phyloP scores from a whole-genome alignment of 2,329 filamentous ascomycete species.

The Phyllosticta citribraziliensis region DNA sequence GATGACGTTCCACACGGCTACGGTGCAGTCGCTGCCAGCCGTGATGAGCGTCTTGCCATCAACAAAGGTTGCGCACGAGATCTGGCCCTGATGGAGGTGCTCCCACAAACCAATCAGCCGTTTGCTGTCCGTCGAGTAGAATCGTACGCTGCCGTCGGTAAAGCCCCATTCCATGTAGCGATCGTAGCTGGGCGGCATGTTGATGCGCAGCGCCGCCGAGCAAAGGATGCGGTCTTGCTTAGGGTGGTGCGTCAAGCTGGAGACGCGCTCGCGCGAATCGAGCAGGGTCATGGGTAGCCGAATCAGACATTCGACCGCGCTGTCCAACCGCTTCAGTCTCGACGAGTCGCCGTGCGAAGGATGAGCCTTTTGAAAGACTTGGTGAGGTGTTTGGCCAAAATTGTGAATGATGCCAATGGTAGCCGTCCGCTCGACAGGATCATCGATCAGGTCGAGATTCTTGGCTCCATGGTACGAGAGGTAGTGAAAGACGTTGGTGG shows the following conservation, averaged over 20 bases:
- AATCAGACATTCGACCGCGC: conserved; percentile 63
- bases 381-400: conserved; percentile 93
- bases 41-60: conserved; percentile 88
- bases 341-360: conserved; percentile 61
- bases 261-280: conserved; percentile 66
- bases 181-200: conserved; percentile 78
- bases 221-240: conserved; percentile 78
- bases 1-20: conserved; percentile 73
- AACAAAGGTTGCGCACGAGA: conserved; percentile 74
- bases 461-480: conserved; percentile 90
- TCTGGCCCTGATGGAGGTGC: conserved; percentile 83
- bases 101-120: conserved; percentile 83
- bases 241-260: conserved; percentile 65
- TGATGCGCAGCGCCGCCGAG: conserved; percentile 73
- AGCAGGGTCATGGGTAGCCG: conserved; percentile 71
- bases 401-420: conserved; percentile 97
- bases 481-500: conserved; percentile 91
- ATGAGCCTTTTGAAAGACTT: conserved; percentile 79
- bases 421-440: conserved; percentile 75
- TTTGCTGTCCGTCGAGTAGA: conserved; percentile 75
- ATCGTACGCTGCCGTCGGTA: conserved; percentile 82
- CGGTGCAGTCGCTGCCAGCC: conserved; percentile 81
- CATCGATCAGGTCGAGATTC: conserved; percentile 81
- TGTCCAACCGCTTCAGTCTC: conserved; percentile 65
- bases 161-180: conserved; percentile 96